These are phyloP conservation scores for Cyberlindnera euphorbiae DNA, from an alignment of 805 yeast species.

Conservation along the genomic window DNA sequence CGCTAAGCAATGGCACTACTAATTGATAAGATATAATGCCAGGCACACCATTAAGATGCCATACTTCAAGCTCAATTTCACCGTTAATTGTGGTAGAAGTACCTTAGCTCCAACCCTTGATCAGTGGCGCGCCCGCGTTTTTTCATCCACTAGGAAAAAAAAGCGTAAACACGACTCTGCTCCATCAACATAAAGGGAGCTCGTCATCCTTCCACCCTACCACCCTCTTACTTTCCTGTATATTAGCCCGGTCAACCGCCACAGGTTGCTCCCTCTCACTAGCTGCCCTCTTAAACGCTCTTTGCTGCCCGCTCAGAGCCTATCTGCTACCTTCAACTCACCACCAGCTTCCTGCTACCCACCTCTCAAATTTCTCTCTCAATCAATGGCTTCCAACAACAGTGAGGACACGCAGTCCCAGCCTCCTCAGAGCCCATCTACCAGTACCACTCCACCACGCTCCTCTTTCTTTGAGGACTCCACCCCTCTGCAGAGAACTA, in stretches of 20 bases:
- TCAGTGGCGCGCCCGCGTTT: too few relatives aligned
- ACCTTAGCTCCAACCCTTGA: too few relatives aligned
- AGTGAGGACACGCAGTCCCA: conserved; percentile 14
- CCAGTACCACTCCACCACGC: conserved; percentile 14
- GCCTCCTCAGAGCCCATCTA: conserved; percentile 15
- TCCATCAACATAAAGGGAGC: background rate
- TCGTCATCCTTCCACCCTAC: background rate
- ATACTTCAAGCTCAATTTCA: too few relatives aligned
- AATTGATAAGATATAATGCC: too few relatives aligned
- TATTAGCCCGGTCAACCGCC: conserved; percentile 1
- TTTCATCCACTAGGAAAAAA: too few relatives aligned
- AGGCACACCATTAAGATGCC: too few relatives aligned
- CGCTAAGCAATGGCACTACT: too few relatives aligned
- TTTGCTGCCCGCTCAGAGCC: too few relatives aligned
- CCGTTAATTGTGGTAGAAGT: too few relatives aligned
- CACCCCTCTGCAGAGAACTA: conserved; percentile 24
- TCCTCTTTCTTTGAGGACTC: conserved; percentile 16
- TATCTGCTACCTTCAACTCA: background rate
- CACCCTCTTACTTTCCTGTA: conserved; percentile 1
- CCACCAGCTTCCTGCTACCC: background rate
- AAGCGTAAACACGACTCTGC: too few relatives aligned
- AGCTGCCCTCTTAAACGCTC: too few relatives aligned
- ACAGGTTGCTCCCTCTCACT: too few relatives aligned
- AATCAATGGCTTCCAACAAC: conserved; percentile 15
- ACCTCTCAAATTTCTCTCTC: background rate